Base-by-base conservation (phyloP, 148 eudicot genomes). In the Chenopodium suecicum region DNA sequence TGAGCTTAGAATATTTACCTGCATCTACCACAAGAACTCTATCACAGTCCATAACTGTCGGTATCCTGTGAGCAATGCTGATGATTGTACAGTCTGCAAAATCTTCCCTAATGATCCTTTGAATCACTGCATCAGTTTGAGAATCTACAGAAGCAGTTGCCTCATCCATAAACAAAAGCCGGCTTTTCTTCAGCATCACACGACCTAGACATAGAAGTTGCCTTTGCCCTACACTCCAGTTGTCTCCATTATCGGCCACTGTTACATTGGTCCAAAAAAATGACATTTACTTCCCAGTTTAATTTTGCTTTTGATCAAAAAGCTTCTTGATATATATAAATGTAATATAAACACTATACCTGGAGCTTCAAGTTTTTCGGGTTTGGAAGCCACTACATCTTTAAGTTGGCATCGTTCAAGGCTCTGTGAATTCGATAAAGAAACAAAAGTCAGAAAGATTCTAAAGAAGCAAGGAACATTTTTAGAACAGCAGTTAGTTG, bases 131-230 rank as follows among this genome's bases (percentile, higher is more conserved):
- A 82, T 95, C 96, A 0, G 97, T 93, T 74, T 92, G 96, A 50
- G 96, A 95, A 88, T 93, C 98, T 27, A 96, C 98, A 6, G 98
- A 96, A 19, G 98, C 99, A 16, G 98, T 96, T 13, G 99, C 99
- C 88, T 95, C 98, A 27, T 95, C 98, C 98, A 95, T 90, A 56
- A 95, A 95, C 82, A 95, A 67, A 37, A 95, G 89, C 32, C 93
- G 80, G 87, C 98, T 95, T 60, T 46, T 90, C 89, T 95, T 95
- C 37, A 95, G 86, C 96, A 95, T 92, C 34, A 95, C 94, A 63
- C 98, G 76, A 72, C 98, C 97, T 80, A 95, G 80, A 85, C 98
- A 95, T 1, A 95, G 90, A 67, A 95, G 97, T 81, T 95, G 98
- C 77, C 97, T 91, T 78, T 95, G 96, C 37, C 98, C 98, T 46